Percentiles rank a stretch among this genome's conserved stretches.
phyloP scores from a whole-genome alignment of 345 rosid species.

The Citrus australasica region DNA sequence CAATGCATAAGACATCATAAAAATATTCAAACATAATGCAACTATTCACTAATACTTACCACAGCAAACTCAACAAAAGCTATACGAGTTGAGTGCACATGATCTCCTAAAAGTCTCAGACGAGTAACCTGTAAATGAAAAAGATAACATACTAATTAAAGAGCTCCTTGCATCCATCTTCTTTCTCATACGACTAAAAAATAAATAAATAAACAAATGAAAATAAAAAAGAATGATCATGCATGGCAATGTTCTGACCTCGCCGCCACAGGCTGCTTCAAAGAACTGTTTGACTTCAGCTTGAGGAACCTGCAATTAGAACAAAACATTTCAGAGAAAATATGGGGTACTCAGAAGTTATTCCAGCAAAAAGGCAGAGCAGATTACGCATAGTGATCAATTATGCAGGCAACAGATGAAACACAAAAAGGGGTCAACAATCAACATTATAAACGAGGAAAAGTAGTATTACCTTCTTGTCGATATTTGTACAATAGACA shows the following conservation, averaged over 20 bases:
- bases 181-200: not conserved
- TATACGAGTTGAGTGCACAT: conserved; percentile 80
- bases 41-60: conserved; percentile 37
- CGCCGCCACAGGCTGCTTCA: conserved; percentile 86
- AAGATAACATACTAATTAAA: conserved; percentile 6
- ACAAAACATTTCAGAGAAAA: conserved; percentile 1
- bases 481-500: conserved; percentile 88
- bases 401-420: not conserved
- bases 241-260: conserved; percentile 45
- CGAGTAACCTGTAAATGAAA: conserved; percentile 58
- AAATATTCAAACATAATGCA: not conserved
- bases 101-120: conserved; percentile 83
- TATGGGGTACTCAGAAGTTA: not conserved
- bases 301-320: conserved; percentile 57
- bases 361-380: not conserved
- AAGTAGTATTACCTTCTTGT: conserved; percentile 57
- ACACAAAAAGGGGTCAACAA: not conserved
- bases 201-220: not conserved
- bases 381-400: not conserved
- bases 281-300: conserved; percentile 76
- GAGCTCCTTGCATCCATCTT: not conserved
- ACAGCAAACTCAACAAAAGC: conserved; percentile 84
- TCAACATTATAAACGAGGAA: not conserved
- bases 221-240: not conserved
- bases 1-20: conserved; percentile 2